A percentile compares a stretch with the other conserved stretches of the same genome.
Conservation (phyloP, 176 grass and related monocot species). For the Phoenix roebelenii region DNA sequence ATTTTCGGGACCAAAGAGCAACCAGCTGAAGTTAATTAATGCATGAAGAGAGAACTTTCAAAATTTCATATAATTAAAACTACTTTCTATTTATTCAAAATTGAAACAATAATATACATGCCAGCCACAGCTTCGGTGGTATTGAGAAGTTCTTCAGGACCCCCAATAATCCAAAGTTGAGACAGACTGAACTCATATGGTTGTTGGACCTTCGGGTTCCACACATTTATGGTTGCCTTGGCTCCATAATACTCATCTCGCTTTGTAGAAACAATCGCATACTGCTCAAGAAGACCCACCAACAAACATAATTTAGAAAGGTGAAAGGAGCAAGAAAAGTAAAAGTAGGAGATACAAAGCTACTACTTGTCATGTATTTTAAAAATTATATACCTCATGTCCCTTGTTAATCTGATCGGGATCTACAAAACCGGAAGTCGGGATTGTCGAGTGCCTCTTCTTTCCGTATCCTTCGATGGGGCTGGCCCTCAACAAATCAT, state of each 20-base stretch:
- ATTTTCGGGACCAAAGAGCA: background rate
- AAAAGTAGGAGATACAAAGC: background rate
- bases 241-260: constrained; percentile 83
- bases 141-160: constrained; percentile 46
- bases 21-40: constrained; percentile 1
- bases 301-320: too few species aligned
- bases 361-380: too few species aligned
- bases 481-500: constrained; percentile 39
- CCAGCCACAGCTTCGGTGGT: constrained; percentile 94
- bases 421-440: constrained; percentile 24
- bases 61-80: too few species aligned
- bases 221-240: constrained; percentile 95
- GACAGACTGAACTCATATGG: constrained; percentile 87
- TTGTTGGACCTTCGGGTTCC: constrained; percentile 83
- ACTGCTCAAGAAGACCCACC: constrained; percentile 28
- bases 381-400: too few species aligned
- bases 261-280: constrained; percentile 73
- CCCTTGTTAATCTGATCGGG: too few species aligned
- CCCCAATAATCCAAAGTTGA: constrained; percentile 83
- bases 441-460: constrained; percentile 24
- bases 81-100: background rate
- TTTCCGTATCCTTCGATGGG: constrained; percentile 47
- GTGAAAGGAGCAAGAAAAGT: background rate
- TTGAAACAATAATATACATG: constrained; percentile 34
- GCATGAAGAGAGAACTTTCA: background rate